Conservation (phyloP, 495 filamentous ascomycete species). For the Parathielavia appendiculata region DNA sequence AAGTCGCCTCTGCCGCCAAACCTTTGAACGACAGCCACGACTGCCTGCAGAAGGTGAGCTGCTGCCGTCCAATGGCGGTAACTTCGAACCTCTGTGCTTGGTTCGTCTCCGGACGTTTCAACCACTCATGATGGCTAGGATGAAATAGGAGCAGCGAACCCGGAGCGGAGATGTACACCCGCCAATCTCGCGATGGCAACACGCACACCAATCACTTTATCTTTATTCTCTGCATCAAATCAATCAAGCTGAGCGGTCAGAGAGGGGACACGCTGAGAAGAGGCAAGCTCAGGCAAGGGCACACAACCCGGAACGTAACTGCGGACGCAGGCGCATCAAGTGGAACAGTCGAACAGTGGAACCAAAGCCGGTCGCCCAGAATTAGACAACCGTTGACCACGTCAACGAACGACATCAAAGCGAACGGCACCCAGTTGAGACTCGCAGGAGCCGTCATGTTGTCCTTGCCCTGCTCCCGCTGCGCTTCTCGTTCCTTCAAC, state of each 20-base stretch:
- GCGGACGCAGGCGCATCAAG: slow-evolving; percentile 1
- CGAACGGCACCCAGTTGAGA: slow-evolving; percentile 6
- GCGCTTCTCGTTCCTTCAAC: slow-evolving; percentile 14
- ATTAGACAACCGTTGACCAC: slow-evolving; percentile 26
- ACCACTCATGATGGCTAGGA: slow-evolving; percentile 18
- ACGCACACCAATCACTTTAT: slow-evolving; percentile 6
- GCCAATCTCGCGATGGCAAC: slow-evolving; percentile 27
- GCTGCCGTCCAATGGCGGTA: slow-evolving; percentile 28
- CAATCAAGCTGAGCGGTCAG: background rate
- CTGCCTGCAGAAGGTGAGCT: slow-evolving; percentile 34
- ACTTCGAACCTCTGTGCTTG: slow-evolving; percentile 11
- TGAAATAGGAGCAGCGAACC: slow-evolving; percentile 21
- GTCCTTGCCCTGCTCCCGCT: slow-evolving; percentile 5
- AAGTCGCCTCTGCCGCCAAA: slow-evolving; percentile 16
- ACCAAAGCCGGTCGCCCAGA: slow-evolving; percentile 10
- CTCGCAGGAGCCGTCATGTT: slow-evolving; percentile 14
- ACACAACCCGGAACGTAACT: slow-evolving; percentile 6
- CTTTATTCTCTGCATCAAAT: slow-evolving; percentile 1
- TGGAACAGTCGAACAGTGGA: background rate
- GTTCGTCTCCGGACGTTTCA: slow-evolving; percentile 11
- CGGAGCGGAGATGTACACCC: slow-evolving; percentile 18
- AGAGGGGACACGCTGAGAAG: background rate
- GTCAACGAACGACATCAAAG: slow-evolving; percentile 16
- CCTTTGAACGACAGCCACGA: slow-evolving; percentile 39
- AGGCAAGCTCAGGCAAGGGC: background rate